Evolutionary conservation across 805 yeast species (phyloP), one percentile per base, ranked within the genome.

Genomic region (Schwanniomyces yamadae): DNA sequence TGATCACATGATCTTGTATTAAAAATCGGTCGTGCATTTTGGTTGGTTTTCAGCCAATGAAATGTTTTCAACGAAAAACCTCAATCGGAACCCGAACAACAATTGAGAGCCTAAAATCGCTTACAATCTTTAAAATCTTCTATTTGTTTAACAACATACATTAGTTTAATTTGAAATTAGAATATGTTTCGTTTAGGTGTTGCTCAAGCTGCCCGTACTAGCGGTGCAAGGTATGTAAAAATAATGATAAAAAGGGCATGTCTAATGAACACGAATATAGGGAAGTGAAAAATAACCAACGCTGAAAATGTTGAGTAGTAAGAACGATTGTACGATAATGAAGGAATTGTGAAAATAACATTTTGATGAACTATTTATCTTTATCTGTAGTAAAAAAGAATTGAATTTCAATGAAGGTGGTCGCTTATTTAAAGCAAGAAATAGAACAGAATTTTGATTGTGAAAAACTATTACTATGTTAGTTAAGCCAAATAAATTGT

Each of bases 171-270:
- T 21, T 10, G 10, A 10, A 21, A 34, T 31, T 36, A 34, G 36
- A 57, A 42, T 42, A 75, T 75, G 80, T 74, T 72, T 66, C 77
- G 78, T 64, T 63, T 69, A 61, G 77, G 78, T 63, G 71, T 69
- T 49, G 56, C 59, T 50, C 76, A 71, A 56, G 67, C 62, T 48
- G 71, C 74, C 66, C 78, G 78, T 60, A 41, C 57, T 44, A 56
- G 60, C 51, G 71, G 73, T 57, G 69, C 67, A 44, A 74, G 79
- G 79, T 73, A 71, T 61, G 78, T 71, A 12, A 13, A n/a, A 26
- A n/a, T n/a, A n/a, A 15, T 14, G 15, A 16, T 7, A 27, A 18
- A 27, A n/a, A 27, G 12, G 10, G 29, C 13, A 27, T 16, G 11
- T 15, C 15, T 20, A 20, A 16, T 16, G 12, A 16, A 16, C 11